phyloP scores from a whole-genome alignment of 2,329 filamentous ascomycete genomes.

The Phialophora tarda region DNA sequence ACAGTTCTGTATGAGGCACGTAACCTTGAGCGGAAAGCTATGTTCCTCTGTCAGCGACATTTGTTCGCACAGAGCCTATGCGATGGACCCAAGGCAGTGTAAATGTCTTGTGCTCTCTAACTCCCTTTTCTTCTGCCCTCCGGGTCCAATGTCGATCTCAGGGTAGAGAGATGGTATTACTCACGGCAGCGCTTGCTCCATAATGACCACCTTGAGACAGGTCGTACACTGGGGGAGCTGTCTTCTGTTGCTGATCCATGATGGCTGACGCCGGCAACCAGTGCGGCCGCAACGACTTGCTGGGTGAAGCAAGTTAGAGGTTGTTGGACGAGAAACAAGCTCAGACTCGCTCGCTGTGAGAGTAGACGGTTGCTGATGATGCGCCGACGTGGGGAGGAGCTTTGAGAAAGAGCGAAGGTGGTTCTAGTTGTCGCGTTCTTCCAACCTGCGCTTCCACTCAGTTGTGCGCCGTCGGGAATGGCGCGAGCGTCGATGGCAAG shows the following conservation, averaged over 20 bases:
- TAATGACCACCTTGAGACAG: slow-evolving; percentile 24
- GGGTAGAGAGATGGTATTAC: slow-evolving; percentile 1
- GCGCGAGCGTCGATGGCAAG: slow-evolving; percentile 6
- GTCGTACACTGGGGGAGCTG: slow-evolving; percentile 19
- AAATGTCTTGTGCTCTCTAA: background rate
- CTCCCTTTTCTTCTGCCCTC: background rate
- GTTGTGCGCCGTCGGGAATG: background rate
- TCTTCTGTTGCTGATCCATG: slow-evolving; percentile 20
- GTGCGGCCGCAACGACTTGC: background rate
- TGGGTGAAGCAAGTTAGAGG: background rate
- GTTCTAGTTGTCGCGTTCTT: background rate
- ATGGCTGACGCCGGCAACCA: background rate
- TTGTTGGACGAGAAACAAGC: background rate
- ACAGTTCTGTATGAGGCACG: slow-evolving; percentile 85
- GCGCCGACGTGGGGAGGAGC: background rate
- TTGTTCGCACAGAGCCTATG: background rate
- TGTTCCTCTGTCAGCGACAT: slow-evolving; percentile 48
- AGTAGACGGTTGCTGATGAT: background rate
- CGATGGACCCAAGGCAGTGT: background rate
- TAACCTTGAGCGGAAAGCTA: slow-evolving; percentile 86
- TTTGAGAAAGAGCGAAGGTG: background rate
- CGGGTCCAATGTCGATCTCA: background rate
- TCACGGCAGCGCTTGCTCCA: slow-evolving; percentile 28
- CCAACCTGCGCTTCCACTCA: slow-evolving; percentile 2
- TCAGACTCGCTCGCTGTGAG: background rate